These are phyloP conservation scores for Fusarium annulatum DNA, from an alignment of 2,329 filamentous ascomycete genomes.

Conservation along the genomic window DNA sequence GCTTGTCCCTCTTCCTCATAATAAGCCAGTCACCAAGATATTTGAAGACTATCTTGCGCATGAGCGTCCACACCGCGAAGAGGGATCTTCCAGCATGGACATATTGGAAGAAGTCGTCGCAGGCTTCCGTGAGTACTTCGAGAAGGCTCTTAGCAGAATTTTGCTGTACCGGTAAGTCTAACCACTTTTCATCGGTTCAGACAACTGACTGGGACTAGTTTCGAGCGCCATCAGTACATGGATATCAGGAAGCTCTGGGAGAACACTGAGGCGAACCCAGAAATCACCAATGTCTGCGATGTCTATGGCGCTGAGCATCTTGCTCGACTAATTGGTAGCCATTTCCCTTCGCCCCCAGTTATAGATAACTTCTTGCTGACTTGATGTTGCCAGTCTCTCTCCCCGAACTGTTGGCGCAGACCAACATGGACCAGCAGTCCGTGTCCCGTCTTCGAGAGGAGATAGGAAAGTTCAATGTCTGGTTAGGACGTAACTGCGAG, in stretches of 20 bases:
- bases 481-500: slow-evolving; percentile 81
- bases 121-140: slow-evolving; percentile 93
- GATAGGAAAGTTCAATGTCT: slow-evolving; percentile 84
- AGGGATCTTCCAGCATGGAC: slow-evolving; percentile 78
- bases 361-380: slow-evolving; percentile 4
- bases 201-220: slow-evolving; percentile 63
- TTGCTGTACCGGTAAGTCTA: slow-evolving; percentile 77
- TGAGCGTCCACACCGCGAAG: slow-evolving; percentile 73
- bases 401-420: slow-evolving; percentile 94
- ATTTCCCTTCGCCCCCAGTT: not conserved
- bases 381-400: slow-evolving; percentile 73
- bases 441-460: slow-evolving; percentile 91
- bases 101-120: slow-evolving; percentile 90
- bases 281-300: slow-evolving; percentile 79
- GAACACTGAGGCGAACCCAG: slow-evolving; percentile 68
- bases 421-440: slow-evolving; percentile 95
- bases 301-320: slow-evolving; percentile 95
- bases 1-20: slow-evolving; percentile 85
- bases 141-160: slow-evolving; percentile 87
- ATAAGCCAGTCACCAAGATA: slow-evolving; percentile 79
- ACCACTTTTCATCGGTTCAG: not conserved
- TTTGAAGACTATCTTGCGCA: slow-evolving; percentile 82
- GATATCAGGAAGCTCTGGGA: slow-evolving; percentile 79
- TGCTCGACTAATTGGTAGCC: slow-evolving; percentile 85
- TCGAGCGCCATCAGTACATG: slow-evolving; percentile 89